Conservation (phyloP, 345 rosid species). For the Gossypium herbaceum region DNA sequence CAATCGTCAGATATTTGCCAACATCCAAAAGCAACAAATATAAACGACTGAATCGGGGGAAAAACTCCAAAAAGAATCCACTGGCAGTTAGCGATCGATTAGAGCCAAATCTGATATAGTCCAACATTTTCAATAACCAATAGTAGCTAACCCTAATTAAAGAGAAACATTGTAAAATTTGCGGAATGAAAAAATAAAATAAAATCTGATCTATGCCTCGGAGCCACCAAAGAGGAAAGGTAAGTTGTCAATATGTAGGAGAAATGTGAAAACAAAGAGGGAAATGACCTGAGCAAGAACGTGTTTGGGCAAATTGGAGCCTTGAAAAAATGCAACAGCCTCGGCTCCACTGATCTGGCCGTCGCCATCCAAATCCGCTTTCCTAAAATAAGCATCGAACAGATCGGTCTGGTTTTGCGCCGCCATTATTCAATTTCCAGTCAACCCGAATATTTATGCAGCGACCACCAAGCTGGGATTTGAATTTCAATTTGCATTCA, state of each 20-base stretch:
- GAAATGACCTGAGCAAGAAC: constrained; percentile 88
- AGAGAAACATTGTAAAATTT: neutral
- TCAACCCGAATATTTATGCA: neutral
- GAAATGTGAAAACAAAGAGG: neutral
- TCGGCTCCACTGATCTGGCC: constrained; percentile 99
- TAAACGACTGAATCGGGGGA: neutral
- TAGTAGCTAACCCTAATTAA: constrained; percentile 7
- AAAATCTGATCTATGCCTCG: neutral
- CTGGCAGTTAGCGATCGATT: neutral
- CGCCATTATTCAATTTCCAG: constrained; percentile 30
- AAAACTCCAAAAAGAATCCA: neutral
- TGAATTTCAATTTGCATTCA: neutral
- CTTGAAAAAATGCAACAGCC: constrained; percentile 95
- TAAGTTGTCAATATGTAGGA: neutral
- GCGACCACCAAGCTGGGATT: neutral
- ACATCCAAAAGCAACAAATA: neutral
- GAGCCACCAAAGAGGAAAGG: neutral
- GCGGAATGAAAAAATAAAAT: neutral
- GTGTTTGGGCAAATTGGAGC: constrained; percentile 76
- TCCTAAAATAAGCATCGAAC: constrained; percentile 84
- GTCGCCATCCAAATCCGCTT: constrained; percentile 97
- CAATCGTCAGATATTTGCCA: constrained; percentile 51
- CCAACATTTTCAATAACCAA: neutral
- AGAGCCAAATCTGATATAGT: constrained; percentile 14
- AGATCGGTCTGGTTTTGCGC: constrained; percentile 61